Evolutionary conservation across 2,329 filamentous ascomycete genomes (phyloP).

Genomic region (Karstenula rhodostoma): DNA sequence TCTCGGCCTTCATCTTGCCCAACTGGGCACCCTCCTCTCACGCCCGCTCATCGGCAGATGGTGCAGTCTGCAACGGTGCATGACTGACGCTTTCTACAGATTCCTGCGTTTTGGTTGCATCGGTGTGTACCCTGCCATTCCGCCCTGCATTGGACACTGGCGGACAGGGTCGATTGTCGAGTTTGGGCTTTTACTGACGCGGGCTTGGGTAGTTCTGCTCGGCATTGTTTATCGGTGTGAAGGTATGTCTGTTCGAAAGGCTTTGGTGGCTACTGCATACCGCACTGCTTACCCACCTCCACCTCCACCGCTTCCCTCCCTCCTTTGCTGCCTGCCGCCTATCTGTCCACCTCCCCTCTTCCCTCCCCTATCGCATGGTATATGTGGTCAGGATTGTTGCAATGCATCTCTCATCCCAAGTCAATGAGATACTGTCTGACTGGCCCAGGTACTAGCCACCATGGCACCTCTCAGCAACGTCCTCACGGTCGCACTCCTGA

Average conservation of each 20-base stretch:
- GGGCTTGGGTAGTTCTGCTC: not conserved
- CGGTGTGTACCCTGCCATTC: not conserved
- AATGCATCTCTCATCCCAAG: not conserved
- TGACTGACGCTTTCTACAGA: not conserved
- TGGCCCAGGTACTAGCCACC: not conserved
- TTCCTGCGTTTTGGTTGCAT: not conserved
- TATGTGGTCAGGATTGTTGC: not conserved
- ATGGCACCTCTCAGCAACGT: conserved; percentile 24
- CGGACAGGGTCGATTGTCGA: no score
- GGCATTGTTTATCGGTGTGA: not conserved
- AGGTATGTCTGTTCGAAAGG: not conserved
- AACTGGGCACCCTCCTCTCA: not conserved
- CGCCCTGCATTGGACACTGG: not conserved
- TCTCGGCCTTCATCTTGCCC: not conserved
- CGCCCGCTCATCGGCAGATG: not conserved
- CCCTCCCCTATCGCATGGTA: not conserved
- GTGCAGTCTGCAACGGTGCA: no score
- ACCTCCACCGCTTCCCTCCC: no score
- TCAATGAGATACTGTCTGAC: not conserved
- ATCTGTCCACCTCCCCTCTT: not conserved
- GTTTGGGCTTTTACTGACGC: not conserved
- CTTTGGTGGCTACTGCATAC: no score
- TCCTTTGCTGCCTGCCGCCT: no score
- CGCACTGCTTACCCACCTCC: no score
- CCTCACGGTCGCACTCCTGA: conserved; percentile 25